These are phyloP conservation scores for Rhodotorula glutinis DNA, from an alignment of 1,284 basidiomycete species.

Conservation along the genomic window DNA sequence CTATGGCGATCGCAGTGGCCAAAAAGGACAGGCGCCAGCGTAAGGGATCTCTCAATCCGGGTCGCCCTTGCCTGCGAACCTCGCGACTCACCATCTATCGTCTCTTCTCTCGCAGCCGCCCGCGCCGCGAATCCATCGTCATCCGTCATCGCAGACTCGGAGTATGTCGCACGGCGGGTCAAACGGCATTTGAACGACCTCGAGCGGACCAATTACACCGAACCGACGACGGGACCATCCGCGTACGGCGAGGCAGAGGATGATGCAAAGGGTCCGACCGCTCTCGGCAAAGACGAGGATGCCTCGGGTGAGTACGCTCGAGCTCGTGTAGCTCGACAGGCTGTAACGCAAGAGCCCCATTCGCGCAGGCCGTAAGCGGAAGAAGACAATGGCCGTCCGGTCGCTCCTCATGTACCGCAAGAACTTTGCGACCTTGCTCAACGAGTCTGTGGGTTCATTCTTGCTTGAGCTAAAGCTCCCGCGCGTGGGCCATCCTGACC, in stretches of 20 bases:
- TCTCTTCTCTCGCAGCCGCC: slow-evolving; percentile 44
- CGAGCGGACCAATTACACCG: slow-evolving; percentile 74
- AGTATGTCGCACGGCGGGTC: slow-evolving; percentile 67
- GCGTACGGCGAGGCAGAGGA: slow-evolving; percentile 40
- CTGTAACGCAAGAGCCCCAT: too few relatives aligned
- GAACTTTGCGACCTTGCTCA: slow-evolving; percentile 63
- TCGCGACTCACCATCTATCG: background rate
- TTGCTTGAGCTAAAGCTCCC: background rate
- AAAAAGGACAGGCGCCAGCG: slow-evolving; percentile 37
- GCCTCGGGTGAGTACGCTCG: slow-evolving; percentile 58
- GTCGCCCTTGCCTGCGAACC: background rate
- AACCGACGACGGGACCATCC: slow-evolving; percentile 55
- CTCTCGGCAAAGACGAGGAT: slow-evolving; percentile 45
- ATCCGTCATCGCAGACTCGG: slow-evolving; percentile 52
- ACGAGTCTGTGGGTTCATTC: slow-evolving; percentile 64
- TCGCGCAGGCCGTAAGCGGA: slow-evolving; percentile 49
- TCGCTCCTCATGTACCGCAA: slow-evolving; percentile 74
- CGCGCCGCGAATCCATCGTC: slow-evolving; percentile 50
- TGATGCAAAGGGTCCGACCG: slow-evolving; percentile 49
- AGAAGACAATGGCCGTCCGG: slow-evolving; percentile 73
- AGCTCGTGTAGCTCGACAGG: too few relatives aligned
- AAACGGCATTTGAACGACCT: slow-evolving; percentile 74
- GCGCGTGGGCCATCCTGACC: background rate
- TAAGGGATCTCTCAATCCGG: background rate
- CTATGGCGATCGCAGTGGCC: background rate